Evolutionary conservation across 2,329 filamentous ascomycete genomes (phyloP).

Genomic region (Aspergillus terreus): DNA sequence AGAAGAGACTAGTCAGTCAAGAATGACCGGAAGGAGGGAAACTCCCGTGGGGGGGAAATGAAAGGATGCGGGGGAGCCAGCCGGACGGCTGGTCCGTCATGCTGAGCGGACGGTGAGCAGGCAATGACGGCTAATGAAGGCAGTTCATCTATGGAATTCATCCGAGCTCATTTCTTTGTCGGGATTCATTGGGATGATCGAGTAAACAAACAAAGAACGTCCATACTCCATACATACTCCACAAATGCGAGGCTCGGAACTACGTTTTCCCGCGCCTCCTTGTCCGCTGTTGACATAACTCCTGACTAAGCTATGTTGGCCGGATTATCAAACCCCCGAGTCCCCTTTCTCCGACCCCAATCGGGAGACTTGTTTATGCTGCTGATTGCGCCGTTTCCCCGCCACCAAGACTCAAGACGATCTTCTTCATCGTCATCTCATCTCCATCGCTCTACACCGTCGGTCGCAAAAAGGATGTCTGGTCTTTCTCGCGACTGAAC

Average conservation of each 20-base stretch:
- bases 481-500: neutral
- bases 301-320: too few relatives aligned
- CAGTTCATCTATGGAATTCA: too few relatives aligned
- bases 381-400: slow-evolving; percentile 8
- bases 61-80: neutral
- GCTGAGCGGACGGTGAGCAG: slow-evolving; percentile 7
- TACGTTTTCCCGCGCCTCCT: neutral
- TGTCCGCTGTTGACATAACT: neutral
- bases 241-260: too few relatives aligned
- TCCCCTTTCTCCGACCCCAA: slow-evolving; percentile 24
- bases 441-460: neutral
- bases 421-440: neutral
- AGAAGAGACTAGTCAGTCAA: neutral
- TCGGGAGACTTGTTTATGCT: slow-evolving; percentile 37
- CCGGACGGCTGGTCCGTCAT: neutral
- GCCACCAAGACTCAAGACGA: slow-evolving; percentile 2
- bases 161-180: too few relatives aligned
- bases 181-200: too few relatives aligned
- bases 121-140: too few relatives aligned
- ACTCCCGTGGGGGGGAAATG: slow-evolving; percentile 26
- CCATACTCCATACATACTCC: too few relatives aligned
- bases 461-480: too few relatives aligned
- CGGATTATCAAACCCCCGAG: slow-evolving; percentile 9
- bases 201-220: too few relatives aligned
- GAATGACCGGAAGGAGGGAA: slow-evolving; percentile 14